Base-by-base conservation (phyloP, 257 asterid genomes). In the Salvia miltiorrhiza region DNA sequence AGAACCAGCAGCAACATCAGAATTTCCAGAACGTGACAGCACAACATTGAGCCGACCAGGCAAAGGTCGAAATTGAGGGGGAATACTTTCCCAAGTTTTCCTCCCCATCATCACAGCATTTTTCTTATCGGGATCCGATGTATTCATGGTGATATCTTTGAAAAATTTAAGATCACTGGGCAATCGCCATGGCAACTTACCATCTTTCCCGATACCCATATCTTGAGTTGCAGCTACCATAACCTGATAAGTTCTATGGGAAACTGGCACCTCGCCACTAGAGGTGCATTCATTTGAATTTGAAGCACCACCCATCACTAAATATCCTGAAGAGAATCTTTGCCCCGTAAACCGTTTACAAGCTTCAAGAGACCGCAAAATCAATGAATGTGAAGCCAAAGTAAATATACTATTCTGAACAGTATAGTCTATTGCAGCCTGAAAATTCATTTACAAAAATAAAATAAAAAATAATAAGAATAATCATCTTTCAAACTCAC, bases 51-150 rank as follows among this genome's bases (percentile, higher is more conserved):
- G 96, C 58, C 99, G 90, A 61, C 96, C 95, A 47, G 96, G 93
- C 68, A 90, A 86, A 37, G 99, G 99, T 54, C 87, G 96, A 63
- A 83, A 78, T 39, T 82, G 84, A 14, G 78, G 35, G 14, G 99
- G 99, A 75, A 94, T 94, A 79, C 96, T 89, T 78, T 94, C 99
- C 99, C 99, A 94, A 16, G 97, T 91, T 84, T 87, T 94, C 78
- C 96, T 86, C 50, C 99, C 97, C 99, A 94, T 94, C 73, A 91
- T 75, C 48, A 94, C 93, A 30, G 97, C 99, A 83, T 94, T 94
- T 79, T 69, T 91, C 79, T 86, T 91, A 30, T 74, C 62, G 28
- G 88, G 78, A 62, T 89, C 96, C 0, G 75, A 75, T 30, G 99
- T 91, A 37, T 79, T 78, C 63, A 65, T 8, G 21, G 99, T 94